A percentile compares a stretch with the other conserved stretches of the same genome.
phyloP scores from a whole-genome alignment of 768 basidiomycete genomes.

The Pulveroboletus sp. region DNA sequence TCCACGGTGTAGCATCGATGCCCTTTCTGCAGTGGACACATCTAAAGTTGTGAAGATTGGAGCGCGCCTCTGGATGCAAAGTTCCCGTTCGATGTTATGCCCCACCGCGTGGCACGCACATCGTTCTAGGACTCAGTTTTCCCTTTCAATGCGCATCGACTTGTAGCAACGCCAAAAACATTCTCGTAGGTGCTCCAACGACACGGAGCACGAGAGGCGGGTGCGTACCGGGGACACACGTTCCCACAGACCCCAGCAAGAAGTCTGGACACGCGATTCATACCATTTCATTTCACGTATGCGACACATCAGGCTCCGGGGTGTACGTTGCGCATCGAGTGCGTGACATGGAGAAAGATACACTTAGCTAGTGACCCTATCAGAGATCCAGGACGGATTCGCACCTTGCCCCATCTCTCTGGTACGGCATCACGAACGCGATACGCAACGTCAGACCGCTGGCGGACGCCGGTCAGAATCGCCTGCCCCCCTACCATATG shows the following conservation, averaged over 20 bases:
- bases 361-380: no score
- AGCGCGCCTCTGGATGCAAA: no score
- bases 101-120: no score
- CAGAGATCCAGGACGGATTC: neutral
- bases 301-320: conserved; percentile 29
- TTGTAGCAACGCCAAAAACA: conserved; percentile 24
- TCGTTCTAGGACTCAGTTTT: no score
- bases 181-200: conserved; percentile 11
- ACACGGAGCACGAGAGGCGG: conserved; percentile 3
- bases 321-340: no score
- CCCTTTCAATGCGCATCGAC: neutral
- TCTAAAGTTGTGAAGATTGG: no score
- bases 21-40: no score
- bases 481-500: no score
- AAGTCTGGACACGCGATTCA: conserved; percentile 45
- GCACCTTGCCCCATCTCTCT: neutral
- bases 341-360: no score
- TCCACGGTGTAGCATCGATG: no score
- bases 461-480: neutral
- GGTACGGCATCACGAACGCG: conserved; percentile 6
- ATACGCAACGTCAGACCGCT: conserved; percentile 3
- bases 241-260: conserved; percentile 40
- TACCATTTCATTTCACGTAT: conserved; percentile 46
- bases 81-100: no score
- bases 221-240: no score